Evolutionary conservation across 768 basidiomycete species (phyloP), one percentile per base, ranked within the genome.

Genomic region (Boletus edulis): DNA sequence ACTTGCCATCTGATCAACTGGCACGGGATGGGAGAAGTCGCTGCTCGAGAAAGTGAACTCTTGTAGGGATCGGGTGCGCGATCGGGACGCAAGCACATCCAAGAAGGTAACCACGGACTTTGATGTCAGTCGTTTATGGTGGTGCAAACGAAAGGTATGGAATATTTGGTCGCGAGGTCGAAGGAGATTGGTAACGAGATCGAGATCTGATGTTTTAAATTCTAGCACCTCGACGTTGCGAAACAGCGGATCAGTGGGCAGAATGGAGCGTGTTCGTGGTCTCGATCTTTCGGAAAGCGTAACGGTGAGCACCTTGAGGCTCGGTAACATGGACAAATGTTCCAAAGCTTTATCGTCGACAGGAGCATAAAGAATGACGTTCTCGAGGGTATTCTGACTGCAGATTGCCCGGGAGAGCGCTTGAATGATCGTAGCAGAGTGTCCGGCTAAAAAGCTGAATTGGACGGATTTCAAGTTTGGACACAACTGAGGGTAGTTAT

Each of bases 401-500:
- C 46, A 54, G 8, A 62, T 43, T 13, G 57, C 37, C 34, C n/a
- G 38, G 2, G 57, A 62, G 35, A 59, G 51, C 9, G 51, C 52
- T 37, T 43, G 37, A 1, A 35, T 44, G 10, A 39, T 48, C 17
- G 38, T 27, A 12, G 3, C 11, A n/a, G 48, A 35, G 3, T 15
- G 31, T 5, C 6, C 5, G 0, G 11, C 5, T 2, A 17, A 13
- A 29, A 59, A 59, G 13, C 31, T 10, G 15, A 63, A 44, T 18
- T 37, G 14, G 27, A 59, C 5, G 10, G 48, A 48, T 31, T 46
- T 55, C 45, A 55, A 14, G 18, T 51, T 53, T 10, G 2, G 54
- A 44, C 57, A 55, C 0, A 41, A 10, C 10, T 35, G 32, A n/a
- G 52, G 51, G 14, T 46, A 63, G 35, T 12, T 43, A 3, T 63